A percentile compares a stretch with the other conserved stretches of the same genome.
Evolutionary conservation across 352 stramenopile genomes (phyloP).

Genomic region (Globisporangium barbulae): DNA sequence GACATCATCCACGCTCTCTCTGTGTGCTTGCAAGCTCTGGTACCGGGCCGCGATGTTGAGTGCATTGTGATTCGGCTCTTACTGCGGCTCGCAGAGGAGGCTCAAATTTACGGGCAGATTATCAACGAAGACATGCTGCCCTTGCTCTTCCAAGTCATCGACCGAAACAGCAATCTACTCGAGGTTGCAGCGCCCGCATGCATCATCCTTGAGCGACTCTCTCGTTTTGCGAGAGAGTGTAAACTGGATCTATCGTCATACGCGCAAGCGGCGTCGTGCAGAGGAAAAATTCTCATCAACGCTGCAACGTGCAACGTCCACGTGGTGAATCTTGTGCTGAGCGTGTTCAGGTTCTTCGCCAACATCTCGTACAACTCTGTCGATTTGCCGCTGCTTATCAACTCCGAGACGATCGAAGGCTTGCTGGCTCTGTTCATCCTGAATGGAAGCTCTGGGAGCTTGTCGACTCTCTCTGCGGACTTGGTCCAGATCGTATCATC

Average conservation of each 20-base stretch:
- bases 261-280: slow-evolving; percentile 29
- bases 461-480: slow-evolving; percentile 30
- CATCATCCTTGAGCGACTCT: slow-evolving; percentile 68
- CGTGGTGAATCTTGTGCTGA: slow-evolving; percentile 28
- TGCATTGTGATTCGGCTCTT: slow-evolving; percentile 32
- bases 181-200: slow-evolving; percentile 51
- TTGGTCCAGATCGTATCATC: slow-evolving; percentile 44
- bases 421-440: slow-evolving; percentile 57
- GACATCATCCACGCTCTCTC: slow-evolving; percentile 36
- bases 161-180: slow-evolving; percentile 46
- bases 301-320: slow-evolving; percentile 32
- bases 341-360: slow-evolving; percentile 60
- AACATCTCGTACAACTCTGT: slow-evolving; percentile 43
- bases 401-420: slow-evolving; percentile 50
- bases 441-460: slow-evolving; percentile 24
- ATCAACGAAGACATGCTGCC: slow-evolving; percentile 50
- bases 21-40: slow-evolving; percentile 29
- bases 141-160: slow-evolving; percentile 49
- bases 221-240: slow-evolving; percentile 50
- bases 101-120: slow-evolving; percentile 50
- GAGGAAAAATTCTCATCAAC: slow-evolving; percentile 37
- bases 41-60: slow-evolving; percentile 27
- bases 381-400: slow-evolving; percentile 46
- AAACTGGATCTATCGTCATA: slow-evolving; percentile 57
- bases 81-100: slow-evolving; percentile 28